Evolutionary conservation across 2,329 filamentous ascomycete genomes (phyloP).

Genomic region (Bipolaris cookei): DNA sequence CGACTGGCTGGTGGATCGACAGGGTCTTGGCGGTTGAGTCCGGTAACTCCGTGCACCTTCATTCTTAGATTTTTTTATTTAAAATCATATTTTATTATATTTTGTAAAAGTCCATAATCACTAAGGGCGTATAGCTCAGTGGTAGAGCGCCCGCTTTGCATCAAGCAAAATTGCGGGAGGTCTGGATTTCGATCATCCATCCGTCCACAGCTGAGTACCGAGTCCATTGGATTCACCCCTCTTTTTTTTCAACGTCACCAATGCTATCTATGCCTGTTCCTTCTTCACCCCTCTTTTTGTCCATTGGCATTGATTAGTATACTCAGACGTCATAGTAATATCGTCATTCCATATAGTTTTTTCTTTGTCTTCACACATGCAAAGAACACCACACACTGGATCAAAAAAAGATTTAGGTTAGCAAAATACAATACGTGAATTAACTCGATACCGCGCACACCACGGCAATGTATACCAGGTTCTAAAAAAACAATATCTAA

Average conservation of each 20-base stretch:
- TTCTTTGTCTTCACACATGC: too few relatives aligned
- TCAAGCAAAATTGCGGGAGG: slow-evolving; percentile 32
- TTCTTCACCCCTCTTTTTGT: not conserved
- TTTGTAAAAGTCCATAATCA: slow-evolving; percentile 1
- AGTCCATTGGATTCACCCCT: not conserved
- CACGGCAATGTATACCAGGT: too few relatives aligned
- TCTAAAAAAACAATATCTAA: too few relatives aligned
- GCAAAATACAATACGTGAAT: too few relatives aligned
- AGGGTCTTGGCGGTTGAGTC: slow-evolving; percentile 11
- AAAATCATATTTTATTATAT: too few relatives aligned
- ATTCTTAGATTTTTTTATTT: too few relatives aligned
- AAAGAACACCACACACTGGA: too few relatives aligned
- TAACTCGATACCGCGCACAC: too few relatives aligned
- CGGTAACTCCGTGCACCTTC: not conserved
- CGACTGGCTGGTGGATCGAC: slow-evolving; percentile 2
- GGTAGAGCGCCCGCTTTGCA: slow-evolving; percentile 49
- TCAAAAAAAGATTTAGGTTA: too few relatives aligned
- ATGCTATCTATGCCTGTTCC: not conserved
- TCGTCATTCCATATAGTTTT: too few relatives aligned
- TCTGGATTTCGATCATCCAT: slow-evolving; percentile 40
- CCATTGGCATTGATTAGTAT: not conserved
- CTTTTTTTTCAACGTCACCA: not conserved
- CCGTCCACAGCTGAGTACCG: slow-evolving; percentile 4
- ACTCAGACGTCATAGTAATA: too few relatives aligned
- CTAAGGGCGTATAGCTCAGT: slow-evolving; percentile 43